Evolutionary conservation across 2,329 filamentous ascomycete species (phyloP).

Genomic region (Scedosporium apiospermum): DNA sequence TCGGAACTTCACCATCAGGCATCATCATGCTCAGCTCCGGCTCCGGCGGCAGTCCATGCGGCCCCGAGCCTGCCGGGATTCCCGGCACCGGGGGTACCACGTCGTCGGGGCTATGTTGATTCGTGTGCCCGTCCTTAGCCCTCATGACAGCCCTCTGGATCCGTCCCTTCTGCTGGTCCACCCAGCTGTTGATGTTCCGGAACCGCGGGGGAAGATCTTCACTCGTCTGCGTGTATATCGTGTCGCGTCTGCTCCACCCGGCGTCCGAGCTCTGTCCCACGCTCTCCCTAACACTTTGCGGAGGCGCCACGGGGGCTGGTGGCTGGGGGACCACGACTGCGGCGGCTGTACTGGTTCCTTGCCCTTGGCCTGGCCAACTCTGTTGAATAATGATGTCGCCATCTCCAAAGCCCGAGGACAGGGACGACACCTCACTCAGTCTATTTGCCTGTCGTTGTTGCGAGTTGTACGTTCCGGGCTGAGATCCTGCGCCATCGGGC

Average conservation of each 20-base stretch:
- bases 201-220: conserved; percentile 47
- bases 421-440: conserved; percentile 44
- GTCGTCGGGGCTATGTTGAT: conserved; percentile 8
- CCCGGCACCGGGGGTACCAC: conserved; percentile 30
- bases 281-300: conserved; percentile 9
- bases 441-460: conserved; percentile 26
- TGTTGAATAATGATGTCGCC: conserved; percentile 44
- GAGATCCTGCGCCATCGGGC: conserved; percentile 10
- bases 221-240: conserved; percentile 41
- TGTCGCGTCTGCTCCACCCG: conserved; percentile 30
- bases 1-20: conserved; percentile 37
- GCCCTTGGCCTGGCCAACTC: neutral
- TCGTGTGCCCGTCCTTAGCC: conserved; percentile 12
- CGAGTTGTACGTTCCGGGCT: conserved; percentile 21
- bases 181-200: conserved; percentile 52
- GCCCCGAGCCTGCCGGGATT: conserved; percentile 20
- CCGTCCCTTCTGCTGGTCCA: conserved; percentile 51
- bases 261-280: conserved; percentile 22
- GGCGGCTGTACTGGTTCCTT: neutral
- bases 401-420: conserved; percentile 57
- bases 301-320: neutral
- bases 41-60: conserved; percentile 30
- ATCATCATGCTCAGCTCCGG: conserved; percentile 41
- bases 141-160: conserved; percentile 37
- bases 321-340: neutral